phyloP scores from a whole-genome alignment of 2,329 filamentous ascomycete species.

The Torrubiella hemipterigena region DNA sequence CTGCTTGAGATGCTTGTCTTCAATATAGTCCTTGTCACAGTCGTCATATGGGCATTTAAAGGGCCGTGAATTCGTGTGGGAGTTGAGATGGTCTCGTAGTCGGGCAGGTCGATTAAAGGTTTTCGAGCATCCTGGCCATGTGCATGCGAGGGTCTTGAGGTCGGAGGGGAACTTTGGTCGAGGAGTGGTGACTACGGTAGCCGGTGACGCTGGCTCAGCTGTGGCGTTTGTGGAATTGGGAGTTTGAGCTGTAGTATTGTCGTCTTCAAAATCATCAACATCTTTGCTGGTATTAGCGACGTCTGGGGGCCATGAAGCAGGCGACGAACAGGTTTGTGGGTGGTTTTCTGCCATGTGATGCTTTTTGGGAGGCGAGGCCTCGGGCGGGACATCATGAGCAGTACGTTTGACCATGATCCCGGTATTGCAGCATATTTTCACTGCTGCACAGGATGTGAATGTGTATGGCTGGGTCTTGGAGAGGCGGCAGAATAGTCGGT shows the following conservation, averaged over 20 bases:
- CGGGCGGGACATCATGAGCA: constrained; percentile 12
- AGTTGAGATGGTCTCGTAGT: constrained; percentile 67
- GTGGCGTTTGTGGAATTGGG: constrained; percentile 19
- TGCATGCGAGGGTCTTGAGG: constrained; percentile 67
- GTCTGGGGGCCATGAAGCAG: not conserved
- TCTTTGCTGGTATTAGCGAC: constrained; percentile 11
- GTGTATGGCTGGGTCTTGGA: too few relatives aligned
- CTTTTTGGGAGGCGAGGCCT: constrained; percentile 15
- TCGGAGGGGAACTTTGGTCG: constrained; percentile 51
- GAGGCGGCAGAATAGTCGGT: constrained; percentile 23
- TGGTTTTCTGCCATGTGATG: constrained; percentile 7
- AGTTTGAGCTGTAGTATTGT: constrained; percentile 17
- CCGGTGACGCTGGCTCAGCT: constrained; percentile 17
- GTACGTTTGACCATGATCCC: constrained; percentile 21
- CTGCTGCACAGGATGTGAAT: constrained; percentile 1
- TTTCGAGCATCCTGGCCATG: constrained; percentile 62
- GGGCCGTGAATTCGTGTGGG: constrained; percentile 75
- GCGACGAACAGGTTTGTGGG: not conserved
- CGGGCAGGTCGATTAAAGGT: constrained; percentile 80
- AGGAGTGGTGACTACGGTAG: constrained; percentile 26
- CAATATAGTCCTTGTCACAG: constrained; percentile 76
- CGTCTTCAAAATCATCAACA: constrained; percentile 21
- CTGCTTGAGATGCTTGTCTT: constrained; percentile 74
- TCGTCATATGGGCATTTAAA: constrained; percentile 58
- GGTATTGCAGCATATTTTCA: not conserved